Evolutionary conservation across 1,139 yeast species (phyloP).

Genomic region (Blastobotrys raffinosifermentans): DNA sequence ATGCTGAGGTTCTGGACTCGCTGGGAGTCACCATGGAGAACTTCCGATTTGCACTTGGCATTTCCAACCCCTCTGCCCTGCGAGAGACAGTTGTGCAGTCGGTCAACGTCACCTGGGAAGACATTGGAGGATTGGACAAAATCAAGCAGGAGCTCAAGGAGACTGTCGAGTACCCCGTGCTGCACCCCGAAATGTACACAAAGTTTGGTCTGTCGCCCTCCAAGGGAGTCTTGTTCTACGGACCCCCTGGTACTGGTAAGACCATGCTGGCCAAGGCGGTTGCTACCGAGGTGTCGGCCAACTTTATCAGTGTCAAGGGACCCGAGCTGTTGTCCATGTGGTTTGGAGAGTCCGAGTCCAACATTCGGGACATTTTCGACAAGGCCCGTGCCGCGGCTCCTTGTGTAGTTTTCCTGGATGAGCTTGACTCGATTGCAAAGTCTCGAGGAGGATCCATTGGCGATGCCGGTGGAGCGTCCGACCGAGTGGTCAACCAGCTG

Average conservation of each 20-base stretch:
- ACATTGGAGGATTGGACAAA: conserved; percentile 90
- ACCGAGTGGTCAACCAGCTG: conserved; percentile 95
- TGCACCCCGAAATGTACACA: conserved; percentile 97
- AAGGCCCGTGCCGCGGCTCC: conserved; percentile 99
- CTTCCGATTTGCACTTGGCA: conserved; percentile 95
- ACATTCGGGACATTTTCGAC: conserved; percentile 94
- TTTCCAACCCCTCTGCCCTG: conserved; percentile 96
- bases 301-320: conserved; percentile 94
- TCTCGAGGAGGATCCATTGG: conserved; percentile 92
- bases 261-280: conserved; percentile 96
- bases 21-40: conserved; percentile 98
- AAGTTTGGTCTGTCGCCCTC: conserved; percentile 97
- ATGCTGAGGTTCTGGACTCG: conserved; percentile 93
- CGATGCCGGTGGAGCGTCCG: conserved; percentile 98
- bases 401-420: conserved; percentile 95
- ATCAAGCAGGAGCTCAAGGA: conserved; percentile 96
- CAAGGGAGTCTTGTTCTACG: conserved; percentile 96
- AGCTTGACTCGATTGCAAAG: conserved; percentile 95
- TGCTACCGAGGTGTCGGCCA: conserved; percentile 96
- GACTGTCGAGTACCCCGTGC: conserved; percentile 97
- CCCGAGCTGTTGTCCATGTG: conserved; percentile 98
- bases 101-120: conserved; percentile 98
- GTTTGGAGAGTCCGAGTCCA: conserved; percentile 98
- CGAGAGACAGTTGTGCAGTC: conserved; percentile 99
- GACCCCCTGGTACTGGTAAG: conserved; percentile 99